A percentile compares a stretch with the other conserved stretches of the same genome.
Evolutionary conservation across 73 alveolate genomes (phyloP).

Genomic region (Tetrahymena thermophila): DNA sequence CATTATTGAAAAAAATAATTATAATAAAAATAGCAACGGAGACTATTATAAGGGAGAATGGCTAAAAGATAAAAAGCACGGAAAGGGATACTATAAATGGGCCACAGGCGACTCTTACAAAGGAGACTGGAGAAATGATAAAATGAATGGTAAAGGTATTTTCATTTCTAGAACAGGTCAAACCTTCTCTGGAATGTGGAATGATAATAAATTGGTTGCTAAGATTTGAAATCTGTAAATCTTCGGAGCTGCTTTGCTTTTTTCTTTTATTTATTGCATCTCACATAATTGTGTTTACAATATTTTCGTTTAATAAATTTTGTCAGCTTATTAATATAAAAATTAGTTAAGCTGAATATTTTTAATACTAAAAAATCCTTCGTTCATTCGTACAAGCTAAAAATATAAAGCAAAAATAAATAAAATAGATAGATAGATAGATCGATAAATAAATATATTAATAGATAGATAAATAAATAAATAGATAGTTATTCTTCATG

Average conservation of each 20-base stretch:
- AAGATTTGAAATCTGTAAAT: neutral
- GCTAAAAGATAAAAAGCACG: neutral
- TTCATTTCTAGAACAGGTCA: conserved; percentile 3
- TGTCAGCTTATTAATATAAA: neutral
- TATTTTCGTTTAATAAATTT: no score
- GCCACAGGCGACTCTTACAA: conserved; percentile 42
- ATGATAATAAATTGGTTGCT: neutral
- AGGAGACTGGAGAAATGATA: conserved; percentile 42
- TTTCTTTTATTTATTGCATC: neutral
- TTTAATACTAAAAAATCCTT: neutral
- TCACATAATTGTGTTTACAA: neutral
- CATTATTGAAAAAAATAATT: neutral
- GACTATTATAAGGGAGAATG: neutral
- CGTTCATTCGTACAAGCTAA: no score
- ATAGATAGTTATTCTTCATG: neutral
- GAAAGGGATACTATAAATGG: conserved; percentile 35
- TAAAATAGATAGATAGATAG: no score
- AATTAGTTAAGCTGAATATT: neutral
- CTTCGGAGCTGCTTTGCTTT: neutral
- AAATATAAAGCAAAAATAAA: neutral
- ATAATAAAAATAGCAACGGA: neutral
- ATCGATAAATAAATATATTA: no score
- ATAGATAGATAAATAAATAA: no score
- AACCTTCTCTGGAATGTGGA: neutral
- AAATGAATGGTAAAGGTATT: conserved; percentile 41